Evolutionary conservation across 306 rosid species (phyloP), one percentile per base, ranked within the genome.

Genomic region (Begonia peltatifolia): DNA sequence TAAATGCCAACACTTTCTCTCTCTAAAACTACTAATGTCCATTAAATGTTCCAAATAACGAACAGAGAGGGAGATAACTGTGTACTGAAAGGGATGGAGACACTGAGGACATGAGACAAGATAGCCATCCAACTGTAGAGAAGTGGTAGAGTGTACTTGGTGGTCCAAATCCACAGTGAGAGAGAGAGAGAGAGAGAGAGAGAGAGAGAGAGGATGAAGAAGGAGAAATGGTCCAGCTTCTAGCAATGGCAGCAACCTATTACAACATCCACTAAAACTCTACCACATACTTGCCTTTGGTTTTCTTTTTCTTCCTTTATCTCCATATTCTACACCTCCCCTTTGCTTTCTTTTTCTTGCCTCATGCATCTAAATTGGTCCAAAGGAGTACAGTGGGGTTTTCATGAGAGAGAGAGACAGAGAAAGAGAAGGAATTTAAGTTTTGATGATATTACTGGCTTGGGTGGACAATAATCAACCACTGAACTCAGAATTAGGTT

Each of bases 51-150:
- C 38, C 38, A 30, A 5, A 30, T 30, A 30, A 7, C 38, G 38
- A 30, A 30, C 38, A 30, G 38, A 5, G 38, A 7, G 38, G 9
- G 38, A 30, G 38, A 30, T 30, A 7, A 3, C 38, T 30, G 38
- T 30, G 38, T 30, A 30, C 8, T 10, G 48, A 44, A 57, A 41
- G 52, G 44, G 4, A 43, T n/a, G 41, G 52, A 14, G 20, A 48
- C 52, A 48, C 15, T 9, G 16, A 48, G 14, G 14, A 48, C 20
- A 43, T 2, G 30, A 57, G 62, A 57, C 62, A 46, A 58, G 54
- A 47, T 35, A 58, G 63, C 54, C 63, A 53, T 53, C 63, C 47
- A 58, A 23, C 49, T 53, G 48, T 11, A 53, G 30, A 25, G 11
- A 17, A 10, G 44, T 25, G 52, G 52, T 30, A n/a, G 42, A 43